Evolutionary conservation across 495 filamentous ascomycete genomes (phyloP).

Genomic region (Hypoxylon intermedium): DNA sequence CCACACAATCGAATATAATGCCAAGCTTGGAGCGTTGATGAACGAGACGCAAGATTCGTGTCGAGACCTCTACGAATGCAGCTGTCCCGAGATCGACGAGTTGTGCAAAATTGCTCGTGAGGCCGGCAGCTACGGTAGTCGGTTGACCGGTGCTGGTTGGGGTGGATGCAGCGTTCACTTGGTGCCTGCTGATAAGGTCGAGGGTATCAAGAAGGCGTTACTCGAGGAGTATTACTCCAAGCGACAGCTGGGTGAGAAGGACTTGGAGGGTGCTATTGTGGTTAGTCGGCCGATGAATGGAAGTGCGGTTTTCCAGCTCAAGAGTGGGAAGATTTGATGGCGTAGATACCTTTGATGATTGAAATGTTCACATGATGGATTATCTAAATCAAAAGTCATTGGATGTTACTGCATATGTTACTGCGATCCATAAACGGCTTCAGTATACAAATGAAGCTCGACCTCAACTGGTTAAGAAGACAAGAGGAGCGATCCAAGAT

Average conservation of each 20-base stretch:
- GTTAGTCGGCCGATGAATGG: slow-evolving; percentile 86
- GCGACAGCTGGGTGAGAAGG: slow-evolving; percentile 74
- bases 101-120: slow-evolving; percentile 79
- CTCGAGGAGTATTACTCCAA: slow-evolving; percentile 83
- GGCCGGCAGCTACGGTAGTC: slow-evolving; percentile 82
- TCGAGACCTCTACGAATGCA: slow-evolving; percentile 84
- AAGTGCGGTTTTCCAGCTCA: slow-evolving; percentile 57
- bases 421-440: no score
- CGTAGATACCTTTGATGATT: no score
- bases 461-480: no score
- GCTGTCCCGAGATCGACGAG: slow-evolving; percentile 85
- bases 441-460: no score
- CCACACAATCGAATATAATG: slow-evolving; percentile 67
- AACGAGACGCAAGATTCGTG: slow-evolving; percentile 90
- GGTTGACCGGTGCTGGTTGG: slow-evolving; percentile 95
- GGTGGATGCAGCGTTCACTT: slow-evolving; percentile 95
- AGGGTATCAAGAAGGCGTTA: slow-evolving; percentile 79
- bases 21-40: slow-evolving; percentile 79
- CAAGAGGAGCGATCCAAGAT: no score
- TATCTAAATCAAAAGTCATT: no score
- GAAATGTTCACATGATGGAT: neutral
- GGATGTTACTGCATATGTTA: no score
- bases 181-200: slow-evolving; percentile 82
- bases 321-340: slow-evolving; percentile 37
- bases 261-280: slow-evolving; percentile 80